Conservation (phyloP, 495 filamentous ascomycete genomes). For the Rusavskia elegans region DNA sequence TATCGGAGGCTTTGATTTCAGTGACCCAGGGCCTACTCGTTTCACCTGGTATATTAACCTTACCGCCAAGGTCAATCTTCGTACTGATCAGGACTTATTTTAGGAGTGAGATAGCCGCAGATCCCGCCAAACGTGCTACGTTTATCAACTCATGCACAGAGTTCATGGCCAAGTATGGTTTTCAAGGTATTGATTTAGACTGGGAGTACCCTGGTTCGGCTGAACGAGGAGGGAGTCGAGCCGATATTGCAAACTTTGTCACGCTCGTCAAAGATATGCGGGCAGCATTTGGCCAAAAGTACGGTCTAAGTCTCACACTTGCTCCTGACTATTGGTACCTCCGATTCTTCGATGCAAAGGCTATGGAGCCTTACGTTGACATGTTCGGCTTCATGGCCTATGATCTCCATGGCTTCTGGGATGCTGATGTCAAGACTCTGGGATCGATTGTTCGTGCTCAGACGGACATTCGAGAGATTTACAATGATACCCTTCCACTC, state of each 20-base stretch:
- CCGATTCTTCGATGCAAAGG: conserved; percentile 24
- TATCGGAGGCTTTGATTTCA: conserved; percentile 28
- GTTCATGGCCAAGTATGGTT: conserved; percentile 32
- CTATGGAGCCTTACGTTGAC: conserved; percentile 26
- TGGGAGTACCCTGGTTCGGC: conserved; percentile 36
- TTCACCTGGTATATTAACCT: conserved; percentile 3
- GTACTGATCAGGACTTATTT: not conserved
- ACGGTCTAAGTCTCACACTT: conserved; percentile 25
- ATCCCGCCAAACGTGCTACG: conserved; percentile 14
- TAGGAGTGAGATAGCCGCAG: conserved; percentile 16
- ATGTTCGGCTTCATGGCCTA: conserved; percentile 37
- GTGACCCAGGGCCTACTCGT: conserved; percentile 11
- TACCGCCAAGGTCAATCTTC: not conserved
- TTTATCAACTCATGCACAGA: conserved; percentile 25
- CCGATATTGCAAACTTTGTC: conserved; percentile 27
- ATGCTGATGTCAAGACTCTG: conserved; percentile 11
- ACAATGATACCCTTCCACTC: conserved; percentile 18
- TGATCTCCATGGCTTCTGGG: conserved; percentile 27
- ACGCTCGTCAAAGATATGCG: conserved; percentile 26
- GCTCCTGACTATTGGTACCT: conserved; percentile 26
- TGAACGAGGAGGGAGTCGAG: conserved; percentile 22
- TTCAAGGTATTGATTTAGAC: conserved; percentile 42
- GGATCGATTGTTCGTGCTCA: conserved; percentile 15
- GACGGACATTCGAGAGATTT: conserved; percentile 27
- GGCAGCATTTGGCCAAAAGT: conserved; percentile 17